Conservation (phyloP, 2,329 filamentous ascomycete species). For the Saccharata proteae region DNA sequence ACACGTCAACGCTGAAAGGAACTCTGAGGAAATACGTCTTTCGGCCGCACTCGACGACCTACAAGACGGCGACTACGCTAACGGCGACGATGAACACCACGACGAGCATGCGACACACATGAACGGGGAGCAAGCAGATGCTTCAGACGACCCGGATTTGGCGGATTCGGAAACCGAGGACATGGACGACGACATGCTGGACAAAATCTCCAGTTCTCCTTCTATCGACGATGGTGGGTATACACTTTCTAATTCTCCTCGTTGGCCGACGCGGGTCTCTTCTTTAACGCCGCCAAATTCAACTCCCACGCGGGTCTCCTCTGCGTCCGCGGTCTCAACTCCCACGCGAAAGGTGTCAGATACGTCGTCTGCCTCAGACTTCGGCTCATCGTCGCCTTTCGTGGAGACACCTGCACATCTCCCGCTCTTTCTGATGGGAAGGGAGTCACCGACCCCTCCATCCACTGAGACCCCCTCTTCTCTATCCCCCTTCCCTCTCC, state of each 20-base stretch:
- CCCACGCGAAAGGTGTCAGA: conserved; percentile 11
- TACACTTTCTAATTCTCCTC: conserved; percentile 25
- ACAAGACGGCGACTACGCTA: conserved; percentile 14
- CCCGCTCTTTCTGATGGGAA: conserved; percentile 24
- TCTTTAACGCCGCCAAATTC: conserved; percentile 32
- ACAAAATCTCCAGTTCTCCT: conserved; percentile 96
- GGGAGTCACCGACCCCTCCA: too few species aligned
- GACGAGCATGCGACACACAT: conserved; percentile 40
- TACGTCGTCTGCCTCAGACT: conserved; percentile 18
- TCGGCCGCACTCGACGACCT: conserved; percentile 41
- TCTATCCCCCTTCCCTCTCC: conserved; percentile 12
- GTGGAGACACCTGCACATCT: conserved; percentile 30
- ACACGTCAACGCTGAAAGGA: conserved; percentile 62
- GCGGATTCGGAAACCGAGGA: conserved; percentile 53
- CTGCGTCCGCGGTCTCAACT: conserved; percentile 13
- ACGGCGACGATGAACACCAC: conserved; percentile 25
- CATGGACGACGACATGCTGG: conserved; percentile 88
- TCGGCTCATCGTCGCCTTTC: conserved; percentile 32
- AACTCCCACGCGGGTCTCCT: too few species aligned
- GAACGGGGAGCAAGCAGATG: conserved; percentile 14
- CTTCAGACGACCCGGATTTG: conserved; percentile 36
- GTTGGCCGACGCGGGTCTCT: conserved; percentile 30
- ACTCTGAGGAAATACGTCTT: conserved; percentile 57
- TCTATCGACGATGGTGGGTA: conserved; percentile 98
- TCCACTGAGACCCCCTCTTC: background rate